Evolutionary conservation across 2,329 filamentous ascomycete genomes (phyloP), one percentile per base, ranked within the genome.

Genomic region (Aspergillus ruber): DNA sequence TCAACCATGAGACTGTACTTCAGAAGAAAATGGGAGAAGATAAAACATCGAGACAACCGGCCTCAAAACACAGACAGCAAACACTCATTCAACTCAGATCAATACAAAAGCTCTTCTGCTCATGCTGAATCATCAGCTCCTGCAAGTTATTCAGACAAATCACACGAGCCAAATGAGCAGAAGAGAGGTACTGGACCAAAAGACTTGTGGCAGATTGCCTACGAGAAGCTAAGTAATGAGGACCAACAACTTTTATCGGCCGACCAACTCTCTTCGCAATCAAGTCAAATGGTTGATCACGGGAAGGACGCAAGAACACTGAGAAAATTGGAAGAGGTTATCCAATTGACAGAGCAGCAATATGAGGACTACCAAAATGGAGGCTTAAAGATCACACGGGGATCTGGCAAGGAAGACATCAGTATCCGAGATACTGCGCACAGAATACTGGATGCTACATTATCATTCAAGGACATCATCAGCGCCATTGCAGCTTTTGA

Each of bases 191-290:
- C 23, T 25, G 23, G n/a, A n/a, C n/a, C n/a, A n/a, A n/a, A n/a
- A n/a, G n/a, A n/a, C n/a, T n/a, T n/a, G n/a, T n/a, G n/a, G 53
- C 49, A 56, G 43, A 13, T 25, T 33, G 53, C 53, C 12, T 56
- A 56, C 44, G 42, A 54, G 15, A 38, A 53, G 29, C 51, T 55
- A 6, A 33, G 45, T 39, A 3, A 45, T 13, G 18, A 47, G 6
- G 44, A 54, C 32, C 47, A 42, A n/a, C 18, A 43, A 13, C 44
- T 48, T 44, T 40, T 54, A 8, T 47, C 43, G 17, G 33, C 13
- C 13, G 42, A 21, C 8, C 15, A 42, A 29, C 32, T n/a, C 21
- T 17, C 44, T 13, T 20, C 29, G 10, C n/a, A 4, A 13, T 43
- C 29, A 21, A 32, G 25, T 35, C 15, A 2, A 25, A 25, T 3